Evolutionary conservation across 768 basidiomycete species (phyloP).

Genomic region (Lactarius hengduanensis): DNA sequence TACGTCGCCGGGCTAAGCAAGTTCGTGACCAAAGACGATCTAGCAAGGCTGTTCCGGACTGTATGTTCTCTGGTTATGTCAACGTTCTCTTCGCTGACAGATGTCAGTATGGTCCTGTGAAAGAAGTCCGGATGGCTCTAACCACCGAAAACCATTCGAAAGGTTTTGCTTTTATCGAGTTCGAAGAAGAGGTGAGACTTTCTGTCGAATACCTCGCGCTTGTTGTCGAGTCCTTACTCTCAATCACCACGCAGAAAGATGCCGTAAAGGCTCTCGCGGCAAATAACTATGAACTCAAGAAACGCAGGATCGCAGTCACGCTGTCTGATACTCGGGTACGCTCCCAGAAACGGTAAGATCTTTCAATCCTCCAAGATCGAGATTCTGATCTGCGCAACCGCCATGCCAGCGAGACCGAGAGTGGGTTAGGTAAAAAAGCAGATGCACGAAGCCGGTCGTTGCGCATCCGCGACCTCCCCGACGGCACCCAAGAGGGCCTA

Average conservation of each 20-base stretch:
- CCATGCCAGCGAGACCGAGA: slow-evolving; percentile 42
- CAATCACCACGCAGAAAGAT: slow-evolving; percentile 48
- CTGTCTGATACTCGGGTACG: slow-evolving; percentile 65
- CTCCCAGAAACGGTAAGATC: slow-evolving; percentile 32
- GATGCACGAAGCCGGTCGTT: slow-evolving; percentile 71
- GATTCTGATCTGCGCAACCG: background rate
- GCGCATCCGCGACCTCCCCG: slow-evolving; percentile 70
- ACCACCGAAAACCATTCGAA: slow-evolving; percentile 70
- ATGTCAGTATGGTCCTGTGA: slow-evolving; percentile 74
- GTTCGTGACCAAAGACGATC: slow-evolving; percentile 72
- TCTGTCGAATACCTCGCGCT: background rate
- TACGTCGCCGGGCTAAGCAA: slow-evolving; percentile 86
- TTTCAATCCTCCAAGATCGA: slow-evolving; percentile 22
- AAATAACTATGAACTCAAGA: slow-evolving; percentile 87
- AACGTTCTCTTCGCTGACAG: slow-evolving; percentile 16
- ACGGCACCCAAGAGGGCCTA: slow-evolving; percentile 82
- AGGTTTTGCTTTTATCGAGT: slow-evolving; percentile 94
- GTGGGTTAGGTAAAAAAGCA: slow-evolving; percentile 52
- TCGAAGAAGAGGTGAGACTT: slow-evolving; percentile 67
- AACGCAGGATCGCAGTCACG: slow-evolving; percentile 86
- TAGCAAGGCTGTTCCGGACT: slow-evolving; percentile 73
- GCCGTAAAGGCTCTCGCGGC: slow-evolving; percentile 70
- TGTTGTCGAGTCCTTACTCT: background rate
- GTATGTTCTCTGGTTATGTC: slow-evolving; percentile 43
- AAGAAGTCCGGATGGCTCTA: slow-evolving; percentile 74